Conservation (phyloP, 2,329 filamentous ascomycete genomes). For the Fusarium zealandicum region DNA sequence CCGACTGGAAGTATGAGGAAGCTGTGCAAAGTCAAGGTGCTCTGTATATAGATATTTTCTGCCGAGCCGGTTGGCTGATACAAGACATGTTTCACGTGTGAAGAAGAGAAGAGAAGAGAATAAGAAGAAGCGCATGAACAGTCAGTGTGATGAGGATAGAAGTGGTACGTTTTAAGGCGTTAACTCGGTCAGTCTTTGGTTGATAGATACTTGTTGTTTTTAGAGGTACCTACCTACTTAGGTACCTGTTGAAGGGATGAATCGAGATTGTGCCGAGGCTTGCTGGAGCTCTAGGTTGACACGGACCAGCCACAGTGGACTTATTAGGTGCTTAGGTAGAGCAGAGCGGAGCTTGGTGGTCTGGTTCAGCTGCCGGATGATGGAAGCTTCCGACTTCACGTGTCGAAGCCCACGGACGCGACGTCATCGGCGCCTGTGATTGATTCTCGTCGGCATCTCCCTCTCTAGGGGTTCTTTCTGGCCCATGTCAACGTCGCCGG, state of each 20-base stretch:
- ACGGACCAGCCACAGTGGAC: neutral
- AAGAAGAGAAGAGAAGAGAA: too few relatives aligned
- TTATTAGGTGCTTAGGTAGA: neutral
- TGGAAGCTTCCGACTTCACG: conserved; percentile 40
- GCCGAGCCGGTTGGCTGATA: conserved; percentile 9
- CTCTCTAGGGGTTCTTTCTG: neutral
- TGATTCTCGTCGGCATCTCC: neutral
- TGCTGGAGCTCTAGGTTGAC: neutral
- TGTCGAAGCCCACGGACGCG: conserved; percentile 26
- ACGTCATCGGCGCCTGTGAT: conserved; percentile 27
- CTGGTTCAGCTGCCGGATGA: conserved; percentile 9
- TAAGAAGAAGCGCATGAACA: too few relatives aligned
- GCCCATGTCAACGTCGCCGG: conserved; percentile 31
- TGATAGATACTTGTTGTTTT: too few relatives aligned
- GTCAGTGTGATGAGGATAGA: too few relatives aligned
- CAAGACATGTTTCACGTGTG: neutral
- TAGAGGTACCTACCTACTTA: too few relatives aligned
- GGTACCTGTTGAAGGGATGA: neutral
- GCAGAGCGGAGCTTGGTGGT: conserved; percentile 16
- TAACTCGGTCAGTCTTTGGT: too few relatives aligned
- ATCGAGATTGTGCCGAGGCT: conserved; percentile 7
- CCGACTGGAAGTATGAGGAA: conserved; percentile 5
- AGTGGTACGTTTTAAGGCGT: too few relatives aligned
- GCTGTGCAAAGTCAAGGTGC: conserved; percentile 26
- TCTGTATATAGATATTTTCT: conserved; percentile 36